Evolutionary conservation across 805 yeast species (phyloP).

Genomic region (Starmerella apicola): DNA sequence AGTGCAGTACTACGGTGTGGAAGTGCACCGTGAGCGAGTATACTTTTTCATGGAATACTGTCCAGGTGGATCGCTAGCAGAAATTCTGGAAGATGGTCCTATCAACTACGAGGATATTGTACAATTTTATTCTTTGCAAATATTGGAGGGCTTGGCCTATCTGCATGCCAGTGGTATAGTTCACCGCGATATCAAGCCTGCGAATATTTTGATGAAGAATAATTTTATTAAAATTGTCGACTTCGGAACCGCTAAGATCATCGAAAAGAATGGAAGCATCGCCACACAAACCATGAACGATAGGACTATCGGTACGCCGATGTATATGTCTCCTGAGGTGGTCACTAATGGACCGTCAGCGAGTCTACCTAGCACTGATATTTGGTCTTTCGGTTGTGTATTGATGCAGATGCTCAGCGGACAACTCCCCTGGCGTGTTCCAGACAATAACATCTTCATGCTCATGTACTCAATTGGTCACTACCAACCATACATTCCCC

Average conservation of each 20-base stretch:
- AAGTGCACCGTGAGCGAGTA: conserved; percentile 89
- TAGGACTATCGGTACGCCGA: conserved; percentile 80
- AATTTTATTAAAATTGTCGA: conserved; percentile 94
- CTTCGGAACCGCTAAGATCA: conserved; percentile 92
- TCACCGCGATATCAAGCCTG: conserved; percentile 96
- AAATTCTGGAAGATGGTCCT: conserved; percentile 76
- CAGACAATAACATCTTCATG: conserved; percentile 97
- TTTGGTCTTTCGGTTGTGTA: conserved; percentile 97
- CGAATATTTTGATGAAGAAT: conserved; percentile 77
- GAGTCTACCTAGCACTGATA: conserved; percentile 55
- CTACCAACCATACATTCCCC: conserved; percentile 84
- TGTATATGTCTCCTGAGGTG: conserved; percentile 98
- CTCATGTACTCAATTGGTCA: conserved; percentile 97
- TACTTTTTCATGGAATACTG: conserved; percentile 96
- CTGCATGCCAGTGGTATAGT: conserved; percentile 88
- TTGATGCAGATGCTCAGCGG: conserved; percentile 95
- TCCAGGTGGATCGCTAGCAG: conserved; percentile 85
- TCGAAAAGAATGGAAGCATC: conserved; percentile 29
- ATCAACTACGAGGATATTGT: conserved; percentile 90
- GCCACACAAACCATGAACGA: conserved; percentile 23
- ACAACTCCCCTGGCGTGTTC: conserved; percentile 87
- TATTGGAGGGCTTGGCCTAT: conserved; percentile 91
- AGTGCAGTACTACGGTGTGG: conserved; percentile 93
- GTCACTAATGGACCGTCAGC: conserved; percentile 57
- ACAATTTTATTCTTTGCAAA: conserved; percentile 78